These are phyloP conservation scores for Sanchytrium tribonematis DNA, from an alignment of 371 early-diverging fungal species.

Conservation along the genomic window DNA sequence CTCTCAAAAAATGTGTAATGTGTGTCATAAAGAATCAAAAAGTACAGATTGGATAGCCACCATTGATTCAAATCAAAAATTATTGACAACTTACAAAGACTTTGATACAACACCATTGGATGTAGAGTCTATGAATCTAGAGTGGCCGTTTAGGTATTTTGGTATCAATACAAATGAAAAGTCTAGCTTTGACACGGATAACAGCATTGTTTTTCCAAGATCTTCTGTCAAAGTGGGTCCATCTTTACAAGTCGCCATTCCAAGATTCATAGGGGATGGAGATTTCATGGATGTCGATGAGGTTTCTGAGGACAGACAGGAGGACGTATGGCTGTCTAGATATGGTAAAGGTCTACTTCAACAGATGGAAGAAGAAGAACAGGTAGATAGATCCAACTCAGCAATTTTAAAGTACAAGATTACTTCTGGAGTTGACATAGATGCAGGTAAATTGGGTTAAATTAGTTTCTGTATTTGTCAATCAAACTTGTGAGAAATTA, in stretches of 20 bases:
- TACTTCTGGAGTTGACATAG: neutral
- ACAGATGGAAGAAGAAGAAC: neutral
- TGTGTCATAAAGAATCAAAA: neutral
- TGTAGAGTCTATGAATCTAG: neutral
- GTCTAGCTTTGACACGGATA: neutral
- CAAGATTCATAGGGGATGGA: neutral
- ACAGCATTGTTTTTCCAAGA: neutral
- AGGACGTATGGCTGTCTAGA: neutral
- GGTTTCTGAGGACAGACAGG: neutral
- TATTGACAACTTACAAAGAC: neutral
- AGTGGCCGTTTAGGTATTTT: neutral
- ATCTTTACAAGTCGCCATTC: neutral
- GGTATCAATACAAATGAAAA: neutral
- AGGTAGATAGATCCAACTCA: neutral
- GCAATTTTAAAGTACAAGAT: neutral
- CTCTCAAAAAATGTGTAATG: neutral
- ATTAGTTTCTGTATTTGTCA: neutral
- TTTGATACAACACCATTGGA: neutral
- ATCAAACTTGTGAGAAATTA: neutral
- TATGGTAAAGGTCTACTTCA: neutral
- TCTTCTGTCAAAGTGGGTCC: neutral
- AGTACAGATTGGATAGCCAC: neutral
- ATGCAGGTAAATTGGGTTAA: no score
- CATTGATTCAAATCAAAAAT: neutral
- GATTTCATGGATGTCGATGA: neutral